Conservation (phyloP, 108 stramenopile genomes). For the Discostella pseudostelligera region DNA sequence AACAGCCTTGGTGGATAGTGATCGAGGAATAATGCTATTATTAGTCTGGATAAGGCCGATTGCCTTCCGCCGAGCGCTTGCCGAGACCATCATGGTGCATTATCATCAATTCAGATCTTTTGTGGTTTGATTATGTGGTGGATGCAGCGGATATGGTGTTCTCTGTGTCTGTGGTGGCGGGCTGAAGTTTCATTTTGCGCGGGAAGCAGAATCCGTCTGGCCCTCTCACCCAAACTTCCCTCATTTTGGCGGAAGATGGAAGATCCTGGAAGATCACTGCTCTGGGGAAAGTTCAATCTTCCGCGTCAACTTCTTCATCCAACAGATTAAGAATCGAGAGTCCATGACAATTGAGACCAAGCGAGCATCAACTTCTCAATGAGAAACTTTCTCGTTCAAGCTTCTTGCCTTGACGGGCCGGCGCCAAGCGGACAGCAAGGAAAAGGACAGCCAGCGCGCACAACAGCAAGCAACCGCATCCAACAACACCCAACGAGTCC, state of each 20-base stretch:
- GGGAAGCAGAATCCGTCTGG: slow-evolving; percentile 5
- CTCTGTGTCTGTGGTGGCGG: too few relatives aligned
- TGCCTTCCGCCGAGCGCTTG: slow-evolving; percentile 16
- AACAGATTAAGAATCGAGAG: background rate
- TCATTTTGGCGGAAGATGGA: too few relatives aligned
- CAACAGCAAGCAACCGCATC: background rate
- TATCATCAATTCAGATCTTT: background rate
- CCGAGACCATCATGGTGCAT: slow-evolving; percentile 33
- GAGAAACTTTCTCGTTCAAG: background rate
- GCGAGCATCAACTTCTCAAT: background rate
- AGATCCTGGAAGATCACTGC: background rate
- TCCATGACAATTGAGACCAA: background rate
- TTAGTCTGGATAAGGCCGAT: slow-evolving; percentile 4
- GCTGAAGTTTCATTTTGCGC: background rate
- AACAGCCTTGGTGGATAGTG: slow-evolving; percentile 37
- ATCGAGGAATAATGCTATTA: background rate
- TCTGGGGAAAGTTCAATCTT: slow-evolving; percentile 2
- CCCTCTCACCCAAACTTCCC: too few relatives aligned
- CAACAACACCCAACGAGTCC: too few relatives aligned
- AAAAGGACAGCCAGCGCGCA: background rate
- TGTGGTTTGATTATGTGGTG: too few relatives aligned
- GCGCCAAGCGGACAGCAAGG: background rate
- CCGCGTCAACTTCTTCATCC: too few relatives aligned
- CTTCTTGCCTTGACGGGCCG: background rate
- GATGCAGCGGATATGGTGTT: too few relatives aligned